phyloP scores from a whole-genome alignment of 129 eudicot genomes.

The Smallanthus sonchifolius region DNA sequence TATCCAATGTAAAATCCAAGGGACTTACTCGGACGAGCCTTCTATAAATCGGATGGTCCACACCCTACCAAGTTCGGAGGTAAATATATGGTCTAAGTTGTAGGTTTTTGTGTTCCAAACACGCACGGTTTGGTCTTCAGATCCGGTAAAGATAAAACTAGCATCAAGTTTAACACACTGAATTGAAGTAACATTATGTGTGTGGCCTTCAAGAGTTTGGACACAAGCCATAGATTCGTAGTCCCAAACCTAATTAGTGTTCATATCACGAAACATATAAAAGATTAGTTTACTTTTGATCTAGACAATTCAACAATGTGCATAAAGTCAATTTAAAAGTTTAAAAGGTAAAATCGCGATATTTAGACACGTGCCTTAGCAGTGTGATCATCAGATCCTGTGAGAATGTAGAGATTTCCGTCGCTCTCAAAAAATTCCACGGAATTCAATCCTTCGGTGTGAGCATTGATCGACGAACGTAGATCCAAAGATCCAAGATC shows the following conservation, averaged over 20 bases:
- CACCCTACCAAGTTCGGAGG: constrained; percentile 54
- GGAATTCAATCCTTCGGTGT: constrained; percentile 60
- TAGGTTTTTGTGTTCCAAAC: constrained; percentile 55
- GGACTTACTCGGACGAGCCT: constrained; percentile 45
- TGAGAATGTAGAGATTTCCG: constrained; percentile 57
- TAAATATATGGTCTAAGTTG: constrained; percentile 30
- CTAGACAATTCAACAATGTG: not conserved
- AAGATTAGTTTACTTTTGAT: not conserved
- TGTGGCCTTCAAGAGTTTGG: constrained; percentile 70
- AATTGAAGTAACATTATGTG: constrained; percentile 51
- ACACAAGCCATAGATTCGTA: constrained; percentile 49
- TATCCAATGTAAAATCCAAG: not conserved
- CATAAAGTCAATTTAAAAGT: not conserved
- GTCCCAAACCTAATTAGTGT: constrained; percentile 53
- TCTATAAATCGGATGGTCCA: constrained; percentile 54
- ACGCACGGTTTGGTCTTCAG: constrained; percentile 58
- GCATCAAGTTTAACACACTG: constrained; percentile 31
- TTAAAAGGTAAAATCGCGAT: not conserved
- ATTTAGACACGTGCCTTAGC: constrained; percentile 49
- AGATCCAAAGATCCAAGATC: constrained; percentile 74
- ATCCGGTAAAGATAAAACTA: constrained; percentile 58
- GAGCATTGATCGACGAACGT: constrained; percentile 66
- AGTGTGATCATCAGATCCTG: constrained; percentile 87
- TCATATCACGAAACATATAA: not conserved
- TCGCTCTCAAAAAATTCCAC: constrained; percentile 65